A percentile compares a stretch with the other conserved stretches of the same genome.
These are phyloP conservation scores for Saturnispora bothae DNA, from an alignment of 805 yeast genomes.

Conservation along the genomic window DNA sequence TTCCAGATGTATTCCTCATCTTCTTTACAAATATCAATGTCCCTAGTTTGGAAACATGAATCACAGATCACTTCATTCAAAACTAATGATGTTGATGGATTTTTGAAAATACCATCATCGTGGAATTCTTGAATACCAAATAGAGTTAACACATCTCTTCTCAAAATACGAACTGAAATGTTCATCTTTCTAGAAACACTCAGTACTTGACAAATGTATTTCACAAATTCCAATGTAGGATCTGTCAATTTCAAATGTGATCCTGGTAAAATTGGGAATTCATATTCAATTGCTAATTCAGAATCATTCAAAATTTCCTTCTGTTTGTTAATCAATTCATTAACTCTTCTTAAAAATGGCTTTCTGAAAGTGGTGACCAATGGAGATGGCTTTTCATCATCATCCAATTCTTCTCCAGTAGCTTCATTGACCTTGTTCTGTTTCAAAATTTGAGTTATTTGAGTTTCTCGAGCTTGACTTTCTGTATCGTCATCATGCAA, in stretches of 20 bases:
- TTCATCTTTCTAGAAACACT: conserved; percentile 52
- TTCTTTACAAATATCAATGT: conserved; percentile 75
- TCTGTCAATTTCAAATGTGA: conserved; percentile 46
- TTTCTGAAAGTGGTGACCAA: conserved; percentile 30
- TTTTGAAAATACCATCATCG: conserved; percentile 55
- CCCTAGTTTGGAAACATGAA: conserved; percentile 63
- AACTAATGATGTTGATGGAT: conserved; percentile 64
- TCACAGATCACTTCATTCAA: conserved; percentile 67
- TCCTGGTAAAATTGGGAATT: conserved; percentile 72
- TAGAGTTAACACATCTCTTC: conserved; percentile 61
- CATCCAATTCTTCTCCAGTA: conserved; percentile 15
- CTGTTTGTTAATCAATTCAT: conserved; percentile 57
- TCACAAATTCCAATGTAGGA: conserved; percentile 74
- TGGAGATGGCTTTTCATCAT: conserved; percentile 30
- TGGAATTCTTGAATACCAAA: conserved; percentile 83
- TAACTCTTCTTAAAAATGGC: conserved; percentile 57
- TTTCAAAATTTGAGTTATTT: conserved; percentile 44
- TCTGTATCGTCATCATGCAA: conserved; percentile 5
- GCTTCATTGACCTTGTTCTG: conserved; percentile 27
- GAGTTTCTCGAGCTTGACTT: conserved; percentile 42
- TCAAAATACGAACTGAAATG: conserved; percentile 62
- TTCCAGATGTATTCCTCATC: conserved; percentile 41
- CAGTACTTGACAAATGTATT: conserved; percentile 62
- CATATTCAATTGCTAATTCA: conserved; percentile 51
- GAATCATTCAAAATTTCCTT: conserved; percentile 63